Evolutionary conservation across 345 rosid genomes (phyloP), one percentile per base, ranked within the genome.

Genomic region (Clausena lansium): DNA sequence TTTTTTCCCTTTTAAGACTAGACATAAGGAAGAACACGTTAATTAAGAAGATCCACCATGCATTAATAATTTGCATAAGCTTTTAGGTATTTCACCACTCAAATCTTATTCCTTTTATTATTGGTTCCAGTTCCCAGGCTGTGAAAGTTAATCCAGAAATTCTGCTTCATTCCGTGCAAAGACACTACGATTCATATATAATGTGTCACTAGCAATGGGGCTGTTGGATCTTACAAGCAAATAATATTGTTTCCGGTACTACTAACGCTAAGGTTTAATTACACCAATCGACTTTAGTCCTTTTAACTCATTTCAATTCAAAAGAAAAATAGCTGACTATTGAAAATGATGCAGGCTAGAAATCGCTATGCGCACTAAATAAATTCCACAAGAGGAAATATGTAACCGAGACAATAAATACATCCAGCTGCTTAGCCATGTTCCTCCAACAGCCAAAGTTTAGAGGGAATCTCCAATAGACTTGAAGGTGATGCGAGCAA

Each of bases 301-400:
- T 20, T 30, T 30, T 19, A 28, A 20, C 20, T 71, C 47, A 2
- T 54, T 32, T 15, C n/a, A 71, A 54, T 20, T 33, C 62, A 41
- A 17, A 60, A 38, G 14, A n/a, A 47, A 41, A 14, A 38, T 20
- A 7, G 66, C 71, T 30, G 36, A 66, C 13, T 38, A 28, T 20
- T 14, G 55, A 6, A n/a, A 17, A 52, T 14, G 66, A 25, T 38
- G 57, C 76, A 73, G 76, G 45, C 52, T 71, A 76, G 35, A 58
- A 22, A 6, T 47, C 52, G 20, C 33, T 32, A 32, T 74, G 47
- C 25, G 6, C 52, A 19, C 30, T 22, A 35, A 36, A 38, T 64
- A 4, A 13, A 11, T 41, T 38, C 45, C 57, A 7, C 50, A 28
- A 28, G 17, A 39, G 50, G 54, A 45, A 10, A 11, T 45, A 58